Evolutionary conservation across 495 filamentous ascomycete species (phyloP), one percentile per base, ranked within the genome.

Genomic region (Rusavskia elegans): DNA sequence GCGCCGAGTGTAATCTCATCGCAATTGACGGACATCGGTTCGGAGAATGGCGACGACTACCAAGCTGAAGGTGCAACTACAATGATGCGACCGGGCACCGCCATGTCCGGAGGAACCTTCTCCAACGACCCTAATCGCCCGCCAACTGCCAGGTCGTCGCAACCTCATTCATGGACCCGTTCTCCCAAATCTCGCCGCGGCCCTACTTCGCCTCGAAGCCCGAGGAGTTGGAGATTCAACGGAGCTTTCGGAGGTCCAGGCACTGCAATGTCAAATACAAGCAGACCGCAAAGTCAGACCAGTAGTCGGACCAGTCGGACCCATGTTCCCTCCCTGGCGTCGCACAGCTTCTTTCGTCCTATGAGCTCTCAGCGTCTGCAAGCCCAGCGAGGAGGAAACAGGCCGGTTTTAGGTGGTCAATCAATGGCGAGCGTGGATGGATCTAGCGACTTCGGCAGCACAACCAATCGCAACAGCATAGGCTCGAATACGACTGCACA

Each of bases 311-410:
- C 87, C 46, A 87, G 84, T 63, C 76, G 81, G 60, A 89, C 85
- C 17, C 92, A 98, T 71, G 90, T 94, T 36, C 89, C 92, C 8
- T 85, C 84, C 1, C 69, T 98, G 29, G 81, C 88, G 8, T 87
- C 88, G 14, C 83, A 89, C 57, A 90, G 84, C 19, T 97, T 98
- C 66, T 95, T 95, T 59, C 82, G 83, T 9, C 92, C 92, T 17
- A 94, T 98, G 92, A 96, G 89, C 68, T 93, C 88, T 21, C 89
- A 96, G 65, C 80, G 86, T 62, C 71, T 96, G 46, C 92, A 98
- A 66, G 89, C 88, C 49, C 93, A 97, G 63, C 73, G 92, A 61
- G 81, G 80, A 44, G 81, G 80, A 45, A 71, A 75, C 25, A 69
- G 76, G 13, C 76, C 77, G 16, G 55, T 62, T 55, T 73, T 62